Evolutionary conservation across 1,139 yeast species (phyloP).

Genomic region (Geotrichum citri-aurantii): DNA sequence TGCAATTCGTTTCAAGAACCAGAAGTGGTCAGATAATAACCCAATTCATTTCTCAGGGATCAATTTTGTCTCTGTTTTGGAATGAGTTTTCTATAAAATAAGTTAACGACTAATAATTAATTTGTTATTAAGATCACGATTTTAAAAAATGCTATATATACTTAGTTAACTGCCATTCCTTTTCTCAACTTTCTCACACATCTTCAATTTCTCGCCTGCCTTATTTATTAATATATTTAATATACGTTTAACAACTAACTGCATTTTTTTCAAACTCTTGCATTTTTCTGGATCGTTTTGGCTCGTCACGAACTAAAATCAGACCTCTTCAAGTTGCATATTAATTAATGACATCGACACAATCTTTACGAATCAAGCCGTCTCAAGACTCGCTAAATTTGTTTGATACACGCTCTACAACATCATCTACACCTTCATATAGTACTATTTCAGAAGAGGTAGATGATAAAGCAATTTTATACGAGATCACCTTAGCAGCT

Average conservation of each 20-base stretch:
- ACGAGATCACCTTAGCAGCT: slow-evolving; percentile 10
- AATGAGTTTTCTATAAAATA: neutral
- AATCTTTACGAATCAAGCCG: neutral
- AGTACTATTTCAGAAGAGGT: slow-evolving; percentile 9
- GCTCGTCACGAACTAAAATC: neutral
- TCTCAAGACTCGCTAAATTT: neutral
- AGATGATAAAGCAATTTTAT: slow-evolving; percentile 25
- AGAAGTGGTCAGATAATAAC: neutral
- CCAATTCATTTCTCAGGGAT: neutral
- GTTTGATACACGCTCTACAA: neutral
- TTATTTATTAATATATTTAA: neutral
- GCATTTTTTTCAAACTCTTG: neutral
- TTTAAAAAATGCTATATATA: neutral
- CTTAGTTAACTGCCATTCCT: neutral
- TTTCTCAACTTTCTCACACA: neutral
- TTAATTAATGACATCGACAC: neutral
- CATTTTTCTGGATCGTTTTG: neutral
- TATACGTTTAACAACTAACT: neutral
- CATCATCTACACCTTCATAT: neutral
- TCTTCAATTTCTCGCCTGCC: neutral
- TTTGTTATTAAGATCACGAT: neutral
- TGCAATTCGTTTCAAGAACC: neutral
- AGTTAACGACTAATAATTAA: neutral
- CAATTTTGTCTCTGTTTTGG: neutral
- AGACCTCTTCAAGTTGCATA: neutral